Conservation (phyloP, 495 filamentous ascomycete genomes). For the Xylaria longipes region DNA sequence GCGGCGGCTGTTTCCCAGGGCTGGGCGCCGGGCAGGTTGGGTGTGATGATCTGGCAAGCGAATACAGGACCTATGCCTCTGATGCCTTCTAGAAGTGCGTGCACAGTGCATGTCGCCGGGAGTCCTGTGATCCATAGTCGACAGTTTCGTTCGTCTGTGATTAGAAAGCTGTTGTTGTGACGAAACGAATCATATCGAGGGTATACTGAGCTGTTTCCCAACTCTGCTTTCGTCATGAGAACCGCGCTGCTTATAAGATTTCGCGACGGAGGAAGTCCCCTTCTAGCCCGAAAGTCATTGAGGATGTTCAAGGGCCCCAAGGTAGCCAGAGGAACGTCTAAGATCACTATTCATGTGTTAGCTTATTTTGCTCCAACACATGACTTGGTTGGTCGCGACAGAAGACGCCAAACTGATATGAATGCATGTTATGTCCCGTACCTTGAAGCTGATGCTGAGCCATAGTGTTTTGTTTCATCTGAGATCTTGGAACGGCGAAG, state of each 20-base stretch:
- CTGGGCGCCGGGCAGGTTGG: not conserved
- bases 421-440: not conserved
- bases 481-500: not conserved
- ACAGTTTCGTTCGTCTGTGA: conserved; percentile 40
- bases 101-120: conserved; percentile 29
- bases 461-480: not conserved
- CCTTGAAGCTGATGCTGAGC: not conserved
- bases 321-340: not conserved
- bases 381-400: not conserved
- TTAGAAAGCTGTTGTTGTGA: conserved; percentile 25
- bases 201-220: not conserved
- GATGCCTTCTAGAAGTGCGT: conserved; percentile 35
- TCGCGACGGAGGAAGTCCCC: conserved; percentile 1
- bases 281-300: conserved; percentile 10
- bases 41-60: conserved; percentile 36
- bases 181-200: not conserved
- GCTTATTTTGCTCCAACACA: not conserved
- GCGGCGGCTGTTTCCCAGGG: conserved; percentile 35
- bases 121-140: conserved; percentile 45
- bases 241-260: conserved; percentile 13
- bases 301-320: not conserved
- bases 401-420: not conserved
- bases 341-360: not conserved
- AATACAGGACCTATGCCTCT: conserved; percentile 41
- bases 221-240: not conserved